These are phyloP conservation scores for Sporothrix schenckii DNA, from an alignment of 2,329 filamentous ascomycete genomes.

Conservation along the genomic window DNA sequence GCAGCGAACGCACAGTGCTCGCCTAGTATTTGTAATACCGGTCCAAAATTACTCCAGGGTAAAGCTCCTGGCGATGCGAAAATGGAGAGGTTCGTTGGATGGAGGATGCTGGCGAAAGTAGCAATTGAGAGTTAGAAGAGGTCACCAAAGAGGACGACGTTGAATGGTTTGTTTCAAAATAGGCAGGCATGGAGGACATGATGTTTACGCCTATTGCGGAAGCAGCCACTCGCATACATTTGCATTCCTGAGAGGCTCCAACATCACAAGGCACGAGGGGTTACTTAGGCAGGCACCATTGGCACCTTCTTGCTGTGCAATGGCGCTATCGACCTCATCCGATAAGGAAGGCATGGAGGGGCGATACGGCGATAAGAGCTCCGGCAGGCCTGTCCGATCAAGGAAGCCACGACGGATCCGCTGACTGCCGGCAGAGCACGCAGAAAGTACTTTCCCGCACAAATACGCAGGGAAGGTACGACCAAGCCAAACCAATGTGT, in stretches of 20 bases:
- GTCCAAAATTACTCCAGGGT: constrained; percentile 3
- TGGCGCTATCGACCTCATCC: neutral
- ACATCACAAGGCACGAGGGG: neutral
- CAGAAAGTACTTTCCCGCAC: constrained; percentile 4
- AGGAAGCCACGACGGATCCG: neutral
- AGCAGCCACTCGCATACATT: constrained; percentile 6
- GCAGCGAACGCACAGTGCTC: neutral
- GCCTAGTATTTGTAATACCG: constrained; percentile 11
- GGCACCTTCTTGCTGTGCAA: neutral
- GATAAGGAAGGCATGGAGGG: constrained; percentile 11
- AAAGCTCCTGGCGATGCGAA: constrained; percentile 8
- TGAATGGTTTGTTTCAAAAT: neutral
- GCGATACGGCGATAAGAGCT: constrained; percentile 29
- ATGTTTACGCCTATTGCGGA: neutral
- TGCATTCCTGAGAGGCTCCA: neutral
- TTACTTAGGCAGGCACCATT: neutral
- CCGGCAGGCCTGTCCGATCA: constrained; percentile 33
- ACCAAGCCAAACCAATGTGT: neutral
- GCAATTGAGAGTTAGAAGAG: neutral
- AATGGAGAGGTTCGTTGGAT: neutral
- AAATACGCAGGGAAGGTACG: constrained; percentile 3
- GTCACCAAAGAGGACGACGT: neutral
- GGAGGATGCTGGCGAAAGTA: neutral
- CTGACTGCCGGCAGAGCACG: constrained; percentile 2
- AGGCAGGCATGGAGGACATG: constrained; percentile 6